Percentiles rank a stretch among this genome's conserved stretches.
Evolutionary conservation across 2,329 filamentous ascomycete species (phyloP).

Genomic region (Fusarium sp.): DNA sequence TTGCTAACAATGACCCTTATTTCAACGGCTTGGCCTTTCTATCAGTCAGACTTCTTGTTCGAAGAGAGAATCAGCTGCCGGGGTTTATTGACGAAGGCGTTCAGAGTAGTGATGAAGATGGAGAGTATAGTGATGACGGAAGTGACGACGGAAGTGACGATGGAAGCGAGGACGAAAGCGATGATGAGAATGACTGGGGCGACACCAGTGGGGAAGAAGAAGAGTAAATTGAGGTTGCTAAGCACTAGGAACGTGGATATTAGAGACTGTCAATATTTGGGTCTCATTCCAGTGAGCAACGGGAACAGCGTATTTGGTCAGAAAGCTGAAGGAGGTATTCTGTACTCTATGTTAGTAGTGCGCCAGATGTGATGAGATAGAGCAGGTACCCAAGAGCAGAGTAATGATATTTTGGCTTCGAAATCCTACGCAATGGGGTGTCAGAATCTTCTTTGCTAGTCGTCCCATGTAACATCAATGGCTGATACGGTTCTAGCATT

Average conservation of each 20-base stretch:
- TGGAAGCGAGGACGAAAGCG: background rate
- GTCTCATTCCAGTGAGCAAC: background rate
- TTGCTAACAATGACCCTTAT: background rate
- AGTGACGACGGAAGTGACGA: background rate
- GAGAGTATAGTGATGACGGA: background rate
- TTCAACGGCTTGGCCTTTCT: too few species aligned
- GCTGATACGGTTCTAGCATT: background rate
- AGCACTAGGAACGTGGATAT: background rate
- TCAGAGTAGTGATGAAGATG: background rate
- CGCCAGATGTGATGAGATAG: background rate
- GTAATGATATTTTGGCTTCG: background rate
- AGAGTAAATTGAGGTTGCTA: background rate
- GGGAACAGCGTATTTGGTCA: too few species aligned
- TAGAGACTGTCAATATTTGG: background rate
- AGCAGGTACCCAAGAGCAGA: background rate
- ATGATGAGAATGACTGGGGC: background rate
- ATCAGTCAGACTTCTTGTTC: background rate
- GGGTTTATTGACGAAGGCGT: background rate
- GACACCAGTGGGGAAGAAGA: background rate
- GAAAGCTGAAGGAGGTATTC: background rate
- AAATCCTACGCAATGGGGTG: rapidly evolving
- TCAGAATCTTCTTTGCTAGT: background rate
- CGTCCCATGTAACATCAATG: background rate
- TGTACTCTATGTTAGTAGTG: background rate
- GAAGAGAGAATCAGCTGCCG: background rate